Base-by-base conservation (phyloP, 441 rosid genomes). In the Arabidopsis lyrata region DNA sequence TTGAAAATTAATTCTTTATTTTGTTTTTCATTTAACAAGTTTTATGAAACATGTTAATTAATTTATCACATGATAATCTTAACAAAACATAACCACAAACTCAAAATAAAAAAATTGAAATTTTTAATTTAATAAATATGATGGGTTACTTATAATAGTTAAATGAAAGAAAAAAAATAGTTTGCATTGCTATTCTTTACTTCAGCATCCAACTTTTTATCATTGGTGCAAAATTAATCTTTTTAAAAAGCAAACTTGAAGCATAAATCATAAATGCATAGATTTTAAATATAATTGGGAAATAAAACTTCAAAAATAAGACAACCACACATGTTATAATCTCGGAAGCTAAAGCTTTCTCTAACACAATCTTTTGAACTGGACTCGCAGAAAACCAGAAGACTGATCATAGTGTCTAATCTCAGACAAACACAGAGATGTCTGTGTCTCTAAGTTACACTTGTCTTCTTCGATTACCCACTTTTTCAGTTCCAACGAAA, bases 271-370 rank as follows among this genome's bases (percentile, higher is more conserved):
- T 44, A 56, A 41, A 67, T 54, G 16, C 68, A 29, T 48, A 49
- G 12, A 20, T 59, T 48, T 49, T 11, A 38, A 36, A 58, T 12
- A 15, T 45, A 3, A n/a, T 24, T 22, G 32, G 31, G 10, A 8
- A 53, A 62, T 29, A 52, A 50, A 31, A 31, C 31, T 42, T 15
- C 22, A 3, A 34, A 67, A 67, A 69, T 16, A 76, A 35, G 74
- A 63, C 54, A 70, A 41, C 80, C 80, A 76, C 80, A 76, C 67
- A 76, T 48, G 39, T 70, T 70, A 62, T 70, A 62, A 27, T 56
- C 57, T 66, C 47, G 13, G 13, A 66, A 68, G 69, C 73, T 59
- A 68, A 52, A 38, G 5, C 27, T 10, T 48, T 50, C 42, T 56
- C 44, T 61, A 36, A 52, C 24, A 50, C 31, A 74, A 66, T 5